phyloP scores from a whole-genome alignment of 345 rosid species.

The Stellera chamaejasme region DNA sequence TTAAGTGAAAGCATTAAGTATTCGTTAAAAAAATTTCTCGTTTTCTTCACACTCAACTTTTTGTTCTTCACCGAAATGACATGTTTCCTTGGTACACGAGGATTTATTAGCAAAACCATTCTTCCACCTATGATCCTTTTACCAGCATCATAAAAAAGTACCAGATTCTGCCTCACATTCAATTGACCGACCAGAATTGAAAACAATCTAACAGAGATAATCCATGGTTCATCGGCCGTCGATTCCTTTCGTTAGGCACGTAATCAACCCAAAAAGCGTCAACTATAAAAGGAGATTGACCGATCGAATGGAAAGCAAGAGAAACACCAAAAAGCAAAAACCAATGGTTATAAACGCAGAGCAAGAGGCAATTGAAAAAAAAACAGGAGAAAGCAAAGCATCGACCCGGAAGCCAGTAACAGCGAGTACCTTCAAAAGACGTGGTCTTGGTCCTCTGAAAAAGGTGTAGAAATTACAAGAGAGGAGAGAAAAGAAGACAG shows the following conservation, averaged over 20 bases:
- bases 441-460: slow-evolving; percentile 6
- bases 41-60: neutral
- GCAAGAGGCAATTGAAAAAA: too few relatives aligned
- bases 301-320: too few relatives aligned
- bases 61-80: too few relatives aligned
- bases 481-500: slow-evolving; percentile 10
- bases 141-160: neutral
- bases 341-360: neutral
- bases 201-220: neutral
- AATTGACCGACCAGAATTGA: neutral
- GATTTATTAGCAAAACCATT: too few relatives aligned
- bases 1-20: too few relatives aligned
- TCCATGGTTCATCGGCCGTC: neutral
- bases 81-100: too few relatives aligned
- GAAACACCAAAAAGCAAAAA: neutral
- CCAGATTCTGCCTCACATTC: neutral
- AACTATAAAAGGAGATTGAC: neutral
- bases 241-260: neutral
- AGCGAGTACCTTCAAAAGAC: slow-evolving; percentile 14
- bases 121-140: too few relatives aligned
- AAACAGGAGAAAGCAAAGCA: neutral
- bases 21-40: neutral
- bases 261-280: neutral
- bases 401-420: slow-evolving; percentile 12
- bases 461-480: slow-evolving; percentile 7